Conservation (phyloP, 2,329 filamentous ascomycete species). For the Monosporascus sp. region DNA sequence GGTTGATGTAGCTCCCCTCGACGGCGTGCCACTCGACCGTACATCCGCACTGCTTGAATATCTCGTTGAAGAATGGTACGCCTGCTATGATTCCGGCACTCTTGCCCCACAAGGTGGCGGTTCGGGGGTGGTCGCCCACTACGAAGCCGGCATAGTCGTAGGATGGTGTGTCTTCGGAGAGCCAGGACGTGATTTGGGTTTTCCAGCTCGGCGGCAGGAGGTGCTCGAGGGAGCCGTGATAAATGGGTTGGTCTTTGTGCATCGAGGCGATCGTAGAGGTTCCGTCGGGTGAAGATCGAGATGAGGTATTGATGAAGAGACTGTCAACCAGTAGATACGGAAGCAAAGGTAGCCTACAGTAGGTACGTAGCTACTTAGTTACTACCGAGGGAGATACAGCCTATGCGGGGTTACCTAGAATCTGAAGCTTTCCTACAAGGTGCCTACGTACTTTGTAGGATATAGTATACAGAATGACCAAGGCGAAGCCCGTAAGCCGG, state of each 20-base stretch:
- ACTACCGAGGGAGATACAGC: too few species aligned
- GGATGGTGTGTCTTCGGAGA: conserved; percentile 91
- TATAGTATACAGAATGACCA: too few species aligned
- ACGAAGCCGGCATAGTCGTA: conserved; percentile 98
- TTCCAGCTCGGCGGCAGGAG: conserved; percentile 85
- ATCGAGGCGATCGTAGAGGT: conserved; percentile 4
- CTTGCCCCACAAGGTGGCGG: conserved; percentile 64
- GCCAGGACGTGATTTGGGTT: conserved; percentile 73
- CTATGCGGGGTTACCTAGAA: too few species aligned
- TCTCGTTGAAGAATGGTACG: conserved; percentile 90
- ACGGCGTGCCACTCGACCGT: conserved; percentile 80
- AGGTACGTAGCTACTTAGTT: too few species aligned
- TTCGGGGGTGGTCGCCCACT: conserved; percentile 65
- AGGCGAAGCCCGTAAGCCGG: too few species aligned
- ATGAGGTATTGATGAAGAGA: too few species aligned
- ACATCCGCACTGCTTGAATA: conserved; percentile 86
- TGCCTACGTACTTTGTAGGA: too few species aligned
- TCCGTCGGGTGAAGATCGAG: not conserved
- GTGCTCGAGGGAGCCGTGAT: conserved; percentile 50
- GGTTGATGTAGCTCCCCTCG: conserved; percentile 67
- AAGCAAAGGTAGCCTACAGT: too few species aligned
- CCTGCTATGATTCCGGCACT: conserved; percentile 80
- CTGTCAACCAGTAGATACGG: too few species aligned
- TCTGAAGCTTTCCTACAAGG: too few species aligned
- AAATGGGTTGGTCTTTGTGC: conserved; percentile 21